Evolutionary conservation across 768 basidiomycete species (phyloP).

Genomic region (Hysterangium stoloniferum): DNA sequence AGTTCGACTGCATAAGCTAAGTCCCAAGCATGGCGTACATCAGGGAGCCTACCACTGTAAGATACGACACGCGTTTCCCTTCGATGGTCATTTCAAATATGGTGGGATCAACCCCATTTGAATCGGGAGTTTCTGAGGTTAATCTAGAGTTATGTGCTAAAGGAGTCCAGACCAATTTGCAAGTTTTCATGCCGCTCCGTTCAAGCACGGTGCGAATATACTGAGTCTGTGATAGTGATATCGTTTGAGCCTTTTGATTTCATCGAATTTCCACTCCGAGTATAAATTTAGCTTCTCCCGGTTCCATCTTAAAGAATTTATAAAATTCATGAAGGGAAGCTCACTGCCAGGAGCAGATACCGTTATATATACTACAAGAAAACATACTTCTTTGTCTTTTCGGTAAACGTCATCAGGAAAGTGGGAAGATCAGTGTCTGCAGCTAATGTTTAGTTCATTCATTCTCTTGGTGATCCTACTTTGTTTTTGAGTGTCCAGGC

Average conservation of each 20-base stretch:
- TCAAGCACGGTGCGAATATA: conserved; percentile 26
- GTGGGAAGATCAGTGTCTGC: too few relatives aligned
- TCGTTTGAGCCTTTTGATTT: conserved; percentile 13
- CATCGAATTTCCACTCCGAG: conserved; percentile 24
- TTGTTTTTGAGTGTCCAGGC: too few relatives aligned
- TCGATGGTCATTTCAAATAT: too few relatives aligned
- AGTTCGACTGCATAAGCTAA: conserved; percentile 4
- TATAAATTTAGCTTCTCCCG: conserved; percentile 17
- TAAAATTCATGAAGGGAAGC: not conserved
- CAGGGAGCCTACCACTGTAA: conserved; percentile 19
- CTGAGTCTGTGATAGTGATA: conserved; percentile 18
- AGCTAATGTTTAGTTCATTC: too few relatives aligned
- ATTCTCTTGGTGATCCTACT: too few relatives aligned
- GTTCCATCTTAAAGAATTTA: conserved; percentile 15
- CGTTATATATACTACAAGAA: conserved; percentile 10
- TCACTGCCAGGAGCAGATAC: conserved; percentile 3
- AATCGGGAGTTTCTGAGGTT: not conserved
- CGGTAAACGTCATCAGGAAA: too few relatives aligned
- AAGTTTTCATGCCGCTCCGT: conserved; percentile 20
- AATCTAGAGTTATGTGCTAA: too few relatives aligned
- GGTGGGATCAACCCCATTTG: too few relatives aligned
- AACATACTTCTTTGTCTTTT: conserved; percentile 11
- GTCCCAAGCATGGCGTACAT: conserved; percentile 20
- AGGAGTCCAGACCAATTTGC: conserved; percentile 21
- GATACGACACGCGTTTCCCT: not conserved